These are phyloP conservation scores for Fusarium neocosmosporiellum DNA, from an alignment of 2,329 filamentous ascomycete species.

Conservation along the genomic window DNA sequence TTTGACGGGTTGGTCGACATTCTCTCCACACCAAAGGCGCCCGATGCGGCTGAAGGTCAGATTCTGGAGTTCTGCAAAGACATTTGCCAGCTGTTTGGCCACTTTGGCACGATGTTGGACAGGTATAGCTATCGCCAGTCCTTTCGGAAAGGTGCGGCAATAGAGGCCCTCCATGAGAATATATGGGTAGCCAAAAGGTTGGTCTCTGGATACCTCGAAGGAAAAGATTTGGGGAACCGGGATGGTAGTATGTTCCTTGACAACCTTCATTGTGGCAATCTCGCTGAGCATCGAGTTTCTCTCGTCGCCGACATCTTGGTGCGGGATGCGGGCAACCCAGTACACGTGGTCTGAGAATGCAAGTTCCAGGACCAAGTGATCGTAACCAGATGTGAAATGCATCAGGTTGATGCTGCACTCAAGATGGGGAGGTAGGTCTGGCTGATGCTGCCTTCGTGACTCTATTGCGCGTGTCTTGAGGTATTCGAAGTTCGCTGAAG, in stretches of 20 bases:
- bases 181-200: constrained; percentile 43
- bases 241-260: constrained; percentile 35
- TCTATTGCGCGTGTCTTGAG: constrained; percentile 22
- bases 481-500: constrained; percentile 29
- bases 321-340: constrained; percentile 41
- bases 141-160: constrained; percentile 26
- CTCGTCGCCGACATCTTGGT: constrained; percentile 19
- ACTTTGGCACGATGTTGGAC: constrained; percentile 34
- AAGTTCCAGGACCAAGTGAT: constrained; percentile 43
- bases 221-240: constrained; percentile 39
- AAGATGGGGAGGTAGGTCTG: constrained; percentile 11
- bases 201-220: constrained; percentile 30
- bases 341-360: constrained; percentile 42
- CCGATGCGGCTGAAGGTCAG: constrained; percentile 43
- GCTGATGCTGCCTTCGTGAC: constrained; percentile 20
- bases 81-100: constrained; percentile 40
- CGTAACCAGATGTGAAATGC: constrained; percentile 35
- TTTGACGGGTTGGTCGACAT: constrained; percentile 34
- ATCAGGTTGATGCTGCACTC: constrained; percentile 21
- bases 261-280: constrained; percentile 44
- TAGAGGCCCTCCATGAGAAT: constrained; percentile 41
- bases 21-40: constrained; percentile 42
- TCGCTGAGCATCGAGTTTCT: constrained; percentile 43
- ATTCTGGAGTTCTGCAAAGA: constrained; percentile 40
- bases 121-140: constrained; percentile 30